Base-by-base conservation (phyloP, 345 rosid genomes). In the Melastoma malabathricum region DNA sequence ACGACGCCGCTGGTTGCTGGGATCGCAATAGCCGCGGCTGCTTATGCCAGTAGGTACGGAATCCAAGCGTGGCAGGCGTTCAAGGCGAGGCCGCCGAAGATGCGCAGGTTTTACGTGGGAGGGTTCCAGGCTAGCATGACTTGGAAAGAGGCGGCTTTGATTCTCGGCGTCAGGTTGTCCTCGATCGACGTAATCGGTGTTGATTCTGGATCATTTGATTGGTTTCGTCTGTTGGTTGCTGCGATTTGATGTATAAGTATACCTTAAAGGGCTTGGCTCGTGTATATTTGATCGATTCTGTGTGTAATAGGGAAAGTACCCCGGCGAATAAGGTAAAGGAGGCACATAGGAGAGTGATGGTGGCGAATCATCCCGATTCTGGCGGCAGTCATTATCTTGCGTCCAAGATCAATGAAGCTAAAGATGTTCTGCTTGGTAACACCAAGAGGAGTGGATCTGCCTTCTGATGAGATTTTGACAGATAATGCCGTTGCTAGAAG, bases 61-160 rank as follows among this genome's bases (percentile, higher is more conserved):
- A 61, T 89, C 64, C 67, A 68, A 55, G 86, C 95, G n/a, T 89
- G 97, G 97, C 93, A 88, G 52, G 83, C 89, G 16, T 82, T 85
- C 47, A 82, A 89, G 64, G 65, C 89, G 1, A 72, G 97, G 41
- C 89, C 97, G 15, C 73, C 80, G 3, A 67, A 63, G 68, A 23
- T 77, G 53, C 77, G 89, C 34, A 74, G 62, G 59, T 82, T 85
- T 54, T 85, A 89, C 10, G 93, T 80, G n/a, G 97, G 95, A 10
- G 89, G 95, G 18, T 85, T 89, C 60, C 89, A 89, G 69, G 50
- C 79, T 34, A 27, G 59, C 19, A 89, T 89, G 95, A 85, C 81
- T 0, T 72, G 79, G 22, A 75, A 83, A 41, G 97, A 82, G 76
- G 95, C 97, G 3, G 95, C 97, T 75, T 68, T 78, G 18, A 85